Evolutionary conservation across 805 yeast genomes (phyloP), one percentile per base, ranked within the genome.

Genomic region (Ogataea polymorpha): DNA sequence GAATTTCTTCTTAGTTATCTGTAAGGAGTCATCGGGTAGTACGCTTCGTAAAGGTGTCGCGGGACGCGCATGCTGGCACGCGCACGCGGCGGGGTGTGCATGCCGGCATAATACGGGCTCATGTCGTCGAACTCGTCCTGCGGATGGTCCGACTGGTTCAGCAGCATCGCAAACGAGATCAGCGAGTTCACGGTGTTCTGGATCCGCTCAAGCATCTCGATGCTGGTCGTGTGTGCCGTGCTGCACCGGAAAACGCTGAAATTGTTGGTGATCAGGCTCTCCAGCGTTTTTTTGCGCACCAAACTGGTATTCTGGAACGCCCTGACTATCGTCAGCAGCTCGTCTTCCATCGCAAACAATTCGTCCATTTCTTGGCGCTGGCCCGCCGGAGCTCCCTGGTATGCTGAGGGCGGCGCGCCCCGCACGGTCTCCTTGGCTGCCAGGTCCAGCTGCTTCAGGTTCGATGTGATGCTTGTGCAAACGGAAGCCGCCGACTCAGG

Each of bases 101-200:
- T 16, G 14, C 32, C 13, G 6, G 28, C 33, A 27, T 28, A 45
- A 21, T 45, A 42, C 26, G 35, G 44, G 17, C 16, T 23, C 16
- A 33, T 17, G 33, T 44, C 49, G 18, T 44, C 50, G 37, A 35
- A 42, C 35, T 53, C 54, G 36, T 42, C 50, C 8, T 25, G 21
- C 8, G 43, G 41, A 29, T 35, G 39, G 29, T 45, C 46, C 14
- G 44, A 16, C 30, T 37, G 37, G 31, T 25, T 39, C 32, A 45
- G 29, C 23, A 52, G 47, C 56, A 65, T 59, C 11, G 65, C 54
- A 36, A 65, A 44, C 7, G 61, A 54, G 5, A 68, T 61, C 32
- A 66, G 39, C 0, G 65, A 42, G 25, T 56, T 51, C 3, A 67
- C 61, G 24, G 63, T 41, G 11, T 40, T 51, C 40, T 67, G 71